A percentile compares a stretch with the other conserved stretches of the same genome.
Evolutionary conservation across 129 eudicot species (phyloP).

Genomic region (Escallonia herrerae): DNA sequence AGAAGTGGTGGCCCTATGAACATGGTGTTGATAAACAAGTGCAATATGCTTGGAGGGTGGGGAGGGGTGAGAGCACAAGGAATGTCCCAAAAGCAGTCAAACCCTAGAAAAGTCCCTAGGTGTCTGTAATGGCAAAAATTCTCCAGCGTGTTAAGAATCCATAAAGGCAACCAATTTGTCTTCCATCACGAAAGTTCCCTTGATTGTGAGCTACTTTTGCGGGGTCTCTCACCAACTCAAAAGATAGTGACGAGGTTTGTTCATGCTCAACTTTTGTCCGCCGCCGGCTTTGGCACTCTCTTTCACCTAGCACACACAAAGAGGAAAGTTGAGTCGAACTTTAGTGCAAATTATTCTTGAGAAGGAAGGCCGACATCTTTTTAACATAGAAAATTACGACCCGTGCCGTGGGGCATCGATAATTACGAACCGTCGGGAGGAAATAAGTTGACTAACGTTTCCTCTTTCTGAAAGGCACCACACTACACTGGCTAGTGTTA

Average conservation of each 20-base stretch:
- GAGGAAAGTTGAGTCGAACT: too few relatives aligned
- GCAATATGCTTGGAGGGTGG: background rate
- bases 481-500: too few relatives aligned
- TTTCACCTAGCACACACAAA: background rate
- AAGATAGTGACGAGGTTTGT: conserved; percentile 5
- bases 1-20: too few relatives aligned
- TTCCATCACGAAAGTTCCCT: conserved; percentile 9
- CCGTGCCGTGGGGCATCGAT: too few relatives aligned
- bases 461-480: too few relatives aligned
- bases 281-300: too few relatives aligned
- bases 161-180: conserved; percentile 2
- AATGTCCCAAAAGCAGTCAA: conserved; percentile 34
- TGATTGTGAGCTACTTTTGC: background rate
- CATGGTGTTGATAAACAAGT: too few relatives aligned
- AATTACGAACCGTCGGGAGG: too few relatives aligned
- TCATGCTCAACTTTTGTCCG: background rate
- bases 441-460: too few relatives aligned
- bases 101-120: conserved; percentile 20
- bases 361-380: too few relatives aligned
- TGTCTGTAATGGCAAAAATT: conserved; percentile 14
- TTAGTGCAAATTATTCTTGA: background rate
- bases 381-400: too few relatives aligned
- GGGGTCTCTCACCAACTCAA: conserved; percentile 11
- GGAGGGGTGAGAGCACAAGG: conserved; percentile 12
- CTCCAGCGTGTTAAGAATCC: conserved; percentile 25